Percentiles rank a stretch among this genome's conserved stretches.
Evolutionary conservation across 768 basidiomycete genomes (phyloP).

Genomic region (Pisolithus sp.): DNA sequence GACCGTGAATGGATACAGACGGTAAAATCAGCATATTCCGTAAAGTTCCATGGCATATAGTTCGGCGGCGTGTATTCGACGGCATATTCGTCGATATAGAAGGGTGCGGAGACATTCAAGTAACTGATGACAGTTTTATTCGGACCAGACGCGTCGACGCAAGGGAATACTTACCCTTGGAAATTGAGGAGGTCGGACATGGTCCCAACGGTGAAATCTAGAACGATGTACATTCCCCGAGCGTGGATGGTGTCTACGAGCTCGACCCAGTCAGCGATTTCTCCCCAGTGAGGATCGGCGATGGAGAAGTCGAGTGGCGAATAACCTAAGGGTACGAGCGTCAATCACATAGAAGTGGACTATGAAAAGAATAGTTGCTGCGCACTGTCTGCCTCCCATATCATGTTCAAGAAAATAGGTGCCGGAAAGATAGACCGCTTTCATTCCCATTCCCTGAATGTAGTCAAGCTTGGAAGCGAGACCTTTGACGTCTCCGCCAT

Average conservation of each 20-base stretch:
- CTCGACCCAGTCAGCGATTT: conserved; percentile 68
- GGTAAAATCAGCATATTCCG: conserved; percentile 76
- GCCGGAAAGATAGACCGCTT: conserved; percentile 84
- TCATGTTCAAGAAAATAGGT: conserved; percentile 92
- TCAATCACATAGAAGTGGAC: conserved; percentile 1
- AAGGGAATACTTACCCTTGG: conserved; percentile 49
- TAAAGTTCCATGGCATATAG: conserved; percentile 82
- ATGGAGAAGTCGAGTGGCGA: conserved; percentile 89
- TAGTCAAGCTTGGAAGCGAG: conserved; percentile 75
- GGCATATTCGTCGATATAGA: conserved; percentile 66
- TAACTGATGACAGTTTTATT: conserved; percentile 32
- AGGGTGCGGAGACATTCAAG: conserved; percentile 77
- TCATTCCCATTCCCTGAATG: conserved; percentile 82
- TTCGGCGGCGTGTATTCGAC: conserved; percentile 67
- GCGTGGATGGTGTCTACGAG: conserved; percentile 73
- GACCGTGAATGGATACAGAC: conserved; percentile 31
- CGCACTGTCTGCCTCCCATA: conserved; percentile 96
- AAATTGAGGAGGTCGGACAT: conserved; percentile 87
- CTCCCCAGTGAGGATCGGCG: conserved; percentile 91
- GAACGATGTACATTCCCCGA: conserved; percentile 86
- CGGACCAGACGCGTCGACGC: conserved; percentile 5
- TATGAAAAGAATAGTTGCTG: conserved; percentile 10
- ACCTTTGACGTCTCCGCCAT: conserved; percentile 84
- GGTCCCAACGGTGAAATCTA: conserved; percentile 91
- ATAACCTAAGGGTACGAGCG: conserved; percentile 47